Evolutionary conservation across 371 early-diverging fungal genomes (phyloP).

Genomic region (Chytridium lagenaria): DNA sequence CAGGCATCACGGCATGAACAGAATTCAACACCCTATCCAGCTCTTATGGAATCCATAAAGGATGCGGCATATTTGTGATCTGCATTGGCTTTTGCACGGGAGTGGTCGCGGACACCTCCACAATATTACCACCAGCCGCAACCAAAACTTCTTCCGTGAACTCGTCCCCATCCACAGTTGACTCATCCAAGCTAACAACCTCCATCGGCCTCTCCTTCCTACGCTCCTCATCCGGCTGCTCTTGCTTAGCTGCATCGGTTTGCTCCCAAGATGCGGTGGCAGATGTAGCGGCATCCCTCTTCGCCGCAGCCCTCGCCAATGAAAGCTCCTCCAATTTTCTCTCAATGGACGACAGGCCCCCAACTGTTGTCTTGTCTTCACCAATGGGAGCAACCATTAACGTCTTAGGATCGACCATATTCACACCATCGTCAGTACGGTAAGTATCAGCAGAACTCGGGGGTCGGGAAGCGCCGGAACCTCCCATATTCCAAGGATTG

Average conservation of each 20-base stretch:
- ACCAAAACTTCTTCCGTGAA: not conserved
- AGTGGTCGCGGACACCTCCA: not conserved
- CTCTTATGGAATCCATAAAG: constrained; percentile 2
- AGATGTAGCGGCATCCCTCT: not conserved
- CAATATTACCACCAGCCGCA: not conserved
- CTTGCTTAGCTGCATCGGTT: not conserved
- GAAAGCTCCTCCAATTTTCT: not conserved
- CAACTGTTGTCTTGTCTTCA: not conserved
- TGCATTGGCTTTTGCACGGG: not conserved
- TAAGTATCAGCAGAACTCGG: not conserved
- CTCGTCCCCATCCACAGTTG: not conserved
- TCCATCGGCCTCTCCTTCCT: not conserved
- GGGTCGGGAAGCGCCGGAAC: not conserved
- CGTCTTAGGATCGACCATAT: too few relatives aligned
- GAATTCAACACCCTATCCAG: too few relatives aligned
- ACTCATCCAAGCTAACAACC: not conserved
- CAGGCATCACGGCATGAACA: too few relatives aligned
- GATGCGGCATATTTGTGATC: constrained; percentile 3
- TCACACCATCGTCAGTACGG: too few relatives aligned
- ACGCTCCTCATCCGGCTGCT: not conserved
- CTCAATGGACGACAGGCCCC: not conserved
- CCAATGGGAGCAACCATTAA: too few relatives aligned
- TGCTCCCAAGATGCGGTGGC: not conserved
- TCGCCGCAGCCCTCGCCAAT: not conserved
- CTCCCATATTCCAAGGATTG: constrained; percentile 3